Conservation (phyloP, 2,329 filamentous ascomycete species). For the Podosphaera aphanis region DNA sequence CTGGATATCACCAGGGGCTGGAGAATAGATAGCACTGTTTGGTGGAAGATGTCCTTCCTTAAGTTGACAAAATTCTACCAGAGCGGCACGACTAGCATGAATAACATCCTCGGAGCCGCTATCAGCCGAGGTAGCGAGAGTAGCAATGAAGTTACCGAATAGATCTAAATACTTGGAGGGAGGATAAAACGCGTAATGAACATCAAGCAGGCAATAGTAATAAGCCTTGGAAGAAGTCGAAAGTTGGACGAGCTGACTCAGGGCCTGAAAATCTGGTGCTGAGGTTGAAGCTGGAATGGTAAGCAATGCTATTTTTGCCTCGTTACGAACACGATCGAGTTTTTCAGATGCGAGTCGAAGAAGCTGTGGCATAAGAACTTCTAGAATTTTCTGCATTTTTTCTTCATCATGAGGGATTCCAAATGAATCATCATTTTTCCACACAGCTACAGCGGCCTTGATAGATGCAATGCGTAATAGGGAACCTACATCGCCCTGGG, state of each 20-base stretch:
- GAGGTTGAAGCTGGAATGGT: not conserved
- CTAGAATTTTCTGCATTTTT: slow-evolving; percentile 1
- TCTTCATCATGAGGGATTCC: slow-evolving; percentile 2
- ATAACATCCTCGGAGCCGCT: slow-evolving; percentile 57
- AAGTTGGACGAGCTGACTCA: not conserved
- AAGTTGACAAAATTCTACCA: slow-evolving; percentile 28
- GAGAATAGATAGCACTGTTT: not conserved
- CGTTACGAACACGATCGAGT: slow-evolving; percentile 29
- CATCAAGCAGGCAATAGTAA: slow-evolving; percentile 1
- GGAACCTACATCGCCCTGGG: slow-evolving; percentile 75
- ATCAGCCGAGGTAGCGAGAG: slow-evolving; percentile 49
- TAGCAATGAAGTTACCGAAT: slow-evolving; percentile 30
- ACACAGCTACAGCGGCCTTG: slow-evolving; percentile 30
- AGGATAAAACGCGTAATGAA: not conserved
- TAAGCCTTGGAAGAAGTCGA: slow-evolving; percentile 2
- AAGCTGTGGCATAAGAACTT: slow-evolving; percentile 10
- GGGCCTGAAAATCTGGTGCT: not conserved
- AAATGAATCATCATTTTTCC: not conserved
- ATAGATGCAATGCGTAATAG: slow-evolving; percentile 64
- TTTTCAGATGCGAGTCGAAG: slow-evolving; percentile 65
- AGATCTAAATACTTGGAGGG: not conserved
- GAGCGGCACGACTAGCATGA: slow-evolving; percentile 40
- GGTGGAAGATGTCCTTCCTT: slow-evolving; percentile 7
- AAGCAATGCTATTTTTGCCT: slow-evolving; percentile 2
- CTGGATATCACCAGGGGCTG: not conserved